These are phyloP conservation scores for Aspergillus kassunensis DNA, from an alignment of 495 filamentous ascomycete genomes.

Conservation along the genomic window DNA sequence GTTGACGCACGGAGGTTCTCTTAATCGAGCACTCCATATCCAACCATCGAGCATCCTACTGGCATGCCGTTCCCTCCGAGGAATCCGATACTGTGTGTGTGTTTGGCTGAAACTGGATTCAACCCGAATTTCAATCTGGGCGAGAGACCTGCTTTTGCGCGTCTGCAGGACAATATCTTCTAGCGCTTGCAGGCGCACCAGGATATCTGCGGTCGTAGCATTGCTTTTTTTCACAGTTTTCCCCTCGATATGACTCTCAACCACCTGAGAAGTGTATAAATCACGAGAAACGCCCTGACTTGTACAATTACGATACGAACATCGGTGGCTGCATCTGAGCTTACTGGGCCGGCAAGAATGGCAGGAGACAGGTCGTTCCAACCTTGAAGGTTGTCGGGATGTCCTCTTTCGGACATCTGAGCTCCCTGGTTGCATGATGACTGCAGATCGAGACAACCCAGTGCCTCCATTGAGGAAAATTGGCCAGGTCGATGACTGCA, in stretches of 20 bases:
- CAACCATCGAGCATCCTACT: conserved; percentile 1
- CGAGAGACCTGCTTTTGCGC: no score
- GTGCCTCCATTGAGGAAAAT: background rate
- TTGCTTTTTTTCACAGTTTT: background rate
- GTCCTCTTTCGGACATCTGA: background rate
- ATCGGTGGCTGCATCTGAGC: conserved; percentile 38
- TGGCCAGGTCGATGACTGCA: background rate
- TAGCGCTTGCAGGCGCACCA: background rate
- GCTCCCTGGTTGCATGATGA: background rate
- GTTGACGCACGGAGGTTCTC: background rate
- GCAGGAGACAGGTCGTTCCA: conserved; percentile 34
- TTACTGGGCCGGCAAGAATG: conserved; percentile 45
- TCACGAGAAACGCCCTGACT: conserved; percentile 34
- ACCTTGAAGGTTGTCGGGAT: no score
- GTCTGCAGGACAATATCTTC: background rate
- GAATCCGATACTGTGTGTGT: background rate
- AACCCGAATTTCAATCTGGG: no score
- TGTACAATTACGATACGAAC: conserved; percentile 41
- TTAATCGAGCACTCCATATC: background rate
- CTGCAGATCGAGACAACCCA: background rate
- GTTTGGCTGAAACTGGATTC: background rate
- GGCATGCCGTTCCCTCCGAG: background rate
- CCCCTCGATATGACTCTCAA: background rate
- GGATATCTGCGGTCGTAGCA: background rate
- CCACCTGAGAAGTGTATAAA: conserved; percentile 17